Evolutionary conservation across 306 rosid genomes (phyloP).

Genomic region (Dicorynia guianensis): DNA sequence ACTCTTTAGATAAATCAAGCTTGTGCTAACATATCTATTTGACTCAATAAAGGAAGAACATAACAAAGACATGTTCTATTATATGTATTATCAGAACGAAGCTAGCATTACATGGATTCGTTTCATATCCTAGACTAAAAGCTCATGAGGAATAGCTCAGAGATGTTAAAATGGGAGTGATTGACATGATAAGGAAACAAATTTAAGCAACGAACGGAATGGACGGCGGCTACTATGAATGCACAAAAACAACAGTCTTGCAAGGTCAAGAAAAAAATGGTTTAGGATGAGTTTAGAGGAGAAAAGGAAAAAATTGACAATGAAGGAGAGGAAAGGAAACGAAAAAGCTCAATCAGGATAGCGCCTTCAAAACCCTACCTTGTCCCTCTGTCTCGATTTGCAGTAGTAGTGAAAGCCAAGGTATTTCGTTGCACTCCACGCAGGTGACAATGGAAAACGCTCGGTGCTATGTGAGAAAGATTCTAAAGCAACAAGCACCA

Average conservation of each 20-base stretch:
- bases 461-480: constrained; percentile 40
- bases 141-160: constrained; percentile 83
- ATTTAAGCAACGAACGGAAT: accelerated
- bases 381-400: constrained; percentile 25
- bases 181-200: neutral
- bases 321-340: accelerated
- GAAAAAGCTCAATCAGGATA: constrained; percentile 70
- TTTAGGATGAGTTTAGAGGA: too few species aligned
- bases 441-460: constrained; percentile 6
- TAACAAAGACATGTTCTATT: neutral
- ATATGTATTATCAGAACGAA: neutral
- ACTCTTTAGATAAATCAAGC: neutral
- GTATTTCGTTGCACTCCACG: constrained; percentile 9
- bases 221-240: accelerated
- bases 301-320: neutral
- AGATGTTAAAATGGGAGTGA: neutral
- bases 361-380: constrained; percentile 47
- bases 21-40: neutral
- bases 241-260: constrained; percentile 47
- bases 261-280: constrained; percentile 85
- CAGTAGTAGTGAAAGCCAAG: constrained; percentile 23
- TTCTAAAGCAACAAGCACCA: constrained; percentile 22
- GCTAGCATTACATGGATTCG: neutral
- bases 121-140: neutral
- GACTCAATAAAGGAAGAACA: neutral